Conservation (phyloP, 306 rosid species). For the Sicyos baderoa region DNA sequence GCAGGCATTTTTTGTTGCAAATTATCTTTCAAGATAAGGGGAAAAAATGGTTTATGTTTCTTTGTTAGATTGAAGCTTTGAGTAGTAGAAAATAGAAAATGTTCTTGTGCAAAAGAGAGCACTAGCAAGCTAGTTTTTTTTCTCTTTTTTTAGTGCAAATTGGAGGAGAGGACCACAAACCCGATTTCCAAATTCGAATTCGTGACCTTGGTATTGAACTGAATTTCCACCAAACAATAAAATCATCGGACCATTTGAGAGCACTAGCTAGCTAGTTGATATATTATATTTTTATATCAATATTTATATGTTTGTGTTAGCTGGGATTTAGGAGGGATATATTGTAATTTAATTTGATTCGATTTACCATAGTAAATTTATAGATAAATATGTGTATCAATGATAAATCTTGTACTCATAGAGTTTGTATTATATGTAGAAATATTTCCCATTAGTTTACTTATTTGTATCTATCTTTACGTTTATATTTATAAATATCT, state of each 20-base stretch:
- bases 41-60: not conserved
- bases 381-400: not conserved
- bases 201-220: no score
- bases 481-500: not conserved
- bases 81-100: not conserved
- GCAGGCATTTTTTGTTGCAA: no score
- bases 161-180: no score
- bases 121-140: no score
- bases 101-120: no score
- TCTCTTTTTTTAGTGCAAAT: no score
- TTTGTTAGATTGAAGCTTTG: not conserved
- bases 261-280: not conserved
- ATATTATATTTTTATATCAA: not conserved
- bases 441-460: not conserved
- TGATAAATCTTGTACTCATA: not conserved
- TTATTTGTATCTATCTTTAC: no score
- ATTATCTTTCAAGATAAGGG: no score
- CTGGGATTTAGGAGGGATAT: conserved; percentile 8
- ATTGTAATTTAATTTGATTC: not conserved
- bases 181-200: no score
- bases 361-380: conserved; percentile 4
- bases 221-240: no score
- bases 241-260: not conserved
- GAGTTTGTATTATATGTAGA: not conserved
- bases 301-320: not conserved